phyloP scores from a whole-genome alignment of 441 rosid genomes.

The Viola pubescens region DNA sequence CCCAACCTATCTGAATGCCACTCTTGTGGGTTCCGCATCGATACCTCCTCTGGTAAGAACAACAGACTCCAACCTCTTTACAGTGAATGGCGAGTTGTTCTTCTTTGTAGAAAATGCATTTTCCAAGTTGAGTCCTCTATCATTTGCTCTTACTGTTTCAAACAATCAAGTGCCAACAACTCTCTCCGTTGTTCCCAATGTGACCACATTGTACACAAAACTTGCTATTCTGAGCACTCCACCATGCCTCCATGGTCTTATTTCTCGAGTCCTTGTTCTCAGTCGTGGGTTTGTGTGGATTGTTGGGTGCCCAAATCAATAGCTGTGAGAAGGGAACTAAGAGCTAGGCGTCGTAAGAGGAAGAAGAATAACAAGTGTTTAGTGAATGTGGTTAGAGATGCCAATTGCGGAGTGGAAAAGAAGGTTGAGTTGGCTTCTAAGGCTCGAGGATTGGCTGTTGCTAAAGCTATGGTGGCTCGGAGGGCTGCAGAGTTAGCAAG shows the following conservation, averaged over 20 bases:
- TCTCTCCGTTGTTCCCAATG: constrained; percentile 36
- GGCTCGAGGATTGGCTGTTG: constrained; percentile 24
- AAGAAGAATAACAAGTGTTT: constrained; percentile 12
- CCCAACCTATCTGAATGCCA: constrained; percentile 54
- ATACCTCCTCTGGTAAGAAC: constrained; percentile 27
- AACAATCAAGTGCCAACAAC: constrained; percentile 15
- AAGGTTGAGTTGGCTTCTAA: constrained; percentile 21
- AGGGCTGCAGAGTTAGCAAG: constrained; percentile 17
- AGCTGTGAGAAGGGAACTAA: constrained; percentile 14
- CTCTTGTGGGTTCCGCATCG: constrained; percentile 41
- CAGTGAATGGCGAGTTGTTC: constrained; percentile 62
- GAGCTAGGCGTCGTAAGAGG: constrained; percentile 16
- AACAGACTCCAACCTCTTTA: constrained; percentile 31
- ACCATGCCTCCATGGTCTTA: constrained; percentile 38
- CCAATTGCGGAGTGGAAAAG: constrained; percentile 10
- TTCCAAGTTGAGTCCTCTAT: constrained; percentile 31
- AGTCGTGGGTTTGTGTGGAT: constrained; percentile 43
- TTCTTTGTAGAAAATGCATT: constrained; percentile 46
- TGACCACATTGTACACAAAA: constrained; percentile 33
- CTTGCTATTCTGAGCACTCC: constrained; percentile 29
- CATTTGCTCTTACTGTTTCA: constrained; percentile 57
- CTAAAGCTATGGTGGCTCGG: constrained; percentile 21
- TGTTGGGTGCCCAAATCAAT: constrained; percentile 54
- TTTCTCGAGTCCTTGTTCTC: constrained; percentile 22
- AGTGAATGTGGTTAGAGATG: constrained; percentile 23